Base-by-base conservation (phyloP, 2,329 filamentous ascomycete genomes). In the Aspergillus jensenii region DNA sequence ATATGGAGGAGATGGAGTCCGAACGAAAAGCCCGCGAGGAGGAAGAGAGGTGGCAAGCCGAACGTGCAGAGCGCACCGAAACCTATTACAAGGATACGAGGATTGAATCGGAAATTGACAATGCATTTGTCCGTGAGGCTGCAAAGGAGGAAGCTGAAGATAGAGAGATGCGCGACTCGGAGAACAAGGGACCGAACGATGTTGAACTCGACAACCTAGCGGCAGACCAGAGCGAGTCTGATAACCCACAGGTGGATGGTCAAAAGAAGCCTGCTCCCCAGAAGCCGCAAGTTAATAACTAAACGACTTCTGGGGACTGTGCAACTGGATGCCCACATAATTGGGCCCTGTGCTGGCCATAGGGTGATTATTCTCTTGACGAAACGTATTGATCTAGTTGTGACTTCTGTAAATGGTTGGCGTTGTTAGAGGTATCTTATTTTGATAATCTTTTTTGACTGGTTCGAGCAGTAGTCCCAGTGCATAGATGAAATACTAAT, bases 1-100 rank as follows among this genome's bases (percentile, higher is more conserved):
- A 98, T 71, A 99, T 99, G 95, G 93, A 93, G 80, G 92, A 97
- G 77, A 97, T 98, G 93, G 93, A 98, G 71, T 82, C 87, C 63
- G 93, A 98, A 72, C 87, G 89, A 55, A 83, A 90, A 62, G 87
- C 86, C 25, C 89, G 87, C 48, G 93, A 97, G 74, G 84, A 86
- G 31, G 91, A 95, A 73, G 91, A 96, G 70, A 84, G 85, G 65
- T 86, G 88, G 60, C 87, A 88, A 69, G 84, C 85, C 23, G 88
- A 91, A 60, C 85, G 87, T 56, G 81, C 87, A 65, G 87, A 91
- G 71, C 91, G 91, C 76, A 86, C 95, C 60, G 89, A 93, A 67
- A 87, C 91, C 55, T 82, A 90, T 48, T 97, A 96, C 71, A 85
- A 89, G 51, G 89, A 93, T 62, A 80, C 89, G 27, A 88, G 85